Evolutionary conservation across 2,329 filamentous ascomycete species (phyloP), one percentile per base, ranked within the genome.

Genomic region (Fusarium fujikuroi): DNA sequence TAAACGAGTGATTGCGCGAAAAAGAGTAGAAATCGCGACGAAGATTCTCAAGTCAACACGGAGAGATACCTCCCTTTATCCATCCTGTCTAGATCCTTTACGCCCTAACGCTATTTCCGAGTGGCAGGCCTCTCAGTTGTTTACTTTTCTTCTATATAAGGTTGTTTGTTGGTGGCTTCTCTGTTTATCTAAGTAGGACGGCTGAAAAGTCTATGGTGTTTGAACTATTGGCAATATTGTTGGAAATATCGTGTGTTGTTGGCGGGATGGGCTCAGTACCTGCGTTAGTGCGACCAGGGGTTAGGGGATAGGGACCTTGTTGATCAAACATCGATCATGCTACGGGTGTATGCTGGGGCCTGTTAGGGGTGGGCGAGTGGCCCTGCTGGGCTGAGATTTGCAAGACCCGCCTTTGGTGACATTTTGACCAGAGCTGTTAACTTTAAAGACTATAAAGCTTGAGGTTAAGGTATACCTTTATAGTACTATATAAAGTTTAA

Each of bases 1-100:
- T 34, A 53, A 40, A 23, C 5, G 36, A 60, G 16, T 32, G 25
- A 60, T 25, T 21, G 5, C 7, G 19, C 19, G 21, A 14, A n/a
- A 39, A 40, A 2, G 44, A 25, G 16, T 34, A 16, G 12, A 9
- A 6, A 7, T 28, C 28, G 32, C 19, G 44, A 47, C 2, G 4
- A 10, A 10, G 3, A 4, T 7, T 9, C 15, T 3, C 6, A 18
- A 2, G 23, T 18, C 12, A 10, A 10, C 14, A 15, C 9, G 4
- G 11, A 18, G 39, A 36, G 2, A 9, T 5, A 7, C 9, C 8
- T 18, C 18, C 32, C 39, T 37, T 18, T 59, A 59, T 10, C 18
- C 9, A 28, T 30, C 6, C 9, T 15, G 19, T n/a, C 46, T 11
- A 5, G 44, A n/a, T 49, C n/a, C 25, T 49, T 9, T 9, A 11